These are phyloP conservation scores for Mortierella polycephala DNA, from an alignment of 371 early-diverging fungal genomes.

Conservation along the genomic window DNA sequence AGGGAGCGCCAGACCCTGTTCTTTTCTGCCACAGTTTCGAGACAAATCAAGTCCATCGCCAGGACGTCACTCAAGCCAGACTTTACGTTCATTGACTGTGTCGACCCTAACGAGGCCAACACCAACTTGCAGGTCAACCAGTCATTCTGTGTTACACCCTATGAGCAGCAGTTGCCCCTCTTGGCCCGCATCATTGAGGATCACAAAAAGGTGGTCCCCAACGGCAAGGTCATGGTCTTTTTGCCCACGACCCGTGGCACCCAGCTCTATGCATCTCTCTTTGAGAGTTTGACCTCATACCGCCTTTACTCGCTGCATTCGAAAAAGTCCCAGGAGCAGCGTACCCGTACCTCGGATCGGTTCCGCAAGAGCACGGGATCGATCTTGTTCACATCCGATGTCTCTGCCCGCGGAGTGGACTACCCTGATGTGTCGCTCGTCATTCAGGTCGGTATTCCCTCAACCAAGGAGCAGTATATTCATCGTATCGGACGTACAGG, in stretches of 20 bases:
- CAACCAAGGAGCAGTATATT: slow-evolving; percentile 92
- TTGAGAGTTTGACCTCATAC: slow-evolving; percentile 59
- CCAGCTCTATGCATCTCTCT: slow-evolving; percentile 75
- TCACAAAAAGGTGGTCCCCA: slow-evolving; percentile 59
- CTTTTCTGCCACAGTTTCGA: slow-evolving; percentile 97
- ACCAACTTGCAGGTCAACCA: slow-evolving; percentile 84
- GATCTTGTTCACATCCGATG: slow-evolving; percentile 97
- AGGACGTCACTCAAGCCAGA: slow-evolving; percentile 69
- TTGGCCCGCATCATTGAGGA: slow-evolving; percentile 72
- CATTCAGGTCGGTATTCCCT: slow-evolving; percentile 95
- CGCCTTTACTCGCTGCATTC: slow-evolving; percentile 86
- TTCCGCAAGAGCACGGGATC: slow-evolving; percentile 77
- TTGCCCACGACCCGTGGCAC: slow-evolving; percentile 87
- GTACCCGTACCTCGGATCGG: slow-evolving; percentile 74
- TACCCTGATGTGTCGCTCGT: slow-evolving; percentile 97
- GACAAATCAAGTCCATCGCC: slow-evolving; percentile 86
- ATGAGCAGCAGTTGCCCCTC: slow-evolving; percentile 67
- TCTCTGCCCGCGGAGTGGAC: slow-evolving; percentile 99
- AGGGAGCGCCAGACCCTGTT: slow-evolving; percentile 93
- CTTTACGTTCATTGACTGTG: slow-evolving; percentile 83
- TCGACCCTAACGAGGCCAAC: slow-evolving; percentile 85
- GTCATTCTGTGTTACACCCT: slow-evolving; percentile 74
- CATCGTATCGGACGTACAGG: slow-evolving; percentile 99
- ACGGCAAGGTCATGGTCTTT: slow-evolving; percentile 92
- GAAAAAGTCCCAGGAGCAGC: slow-evolving; percentile 76